These are phyloP conservation scores for Aspergillus alliaceus DNA, from an alignment of 2,329 filamentous ascomycete genomes.

Conservation along the genomic window DNA sequence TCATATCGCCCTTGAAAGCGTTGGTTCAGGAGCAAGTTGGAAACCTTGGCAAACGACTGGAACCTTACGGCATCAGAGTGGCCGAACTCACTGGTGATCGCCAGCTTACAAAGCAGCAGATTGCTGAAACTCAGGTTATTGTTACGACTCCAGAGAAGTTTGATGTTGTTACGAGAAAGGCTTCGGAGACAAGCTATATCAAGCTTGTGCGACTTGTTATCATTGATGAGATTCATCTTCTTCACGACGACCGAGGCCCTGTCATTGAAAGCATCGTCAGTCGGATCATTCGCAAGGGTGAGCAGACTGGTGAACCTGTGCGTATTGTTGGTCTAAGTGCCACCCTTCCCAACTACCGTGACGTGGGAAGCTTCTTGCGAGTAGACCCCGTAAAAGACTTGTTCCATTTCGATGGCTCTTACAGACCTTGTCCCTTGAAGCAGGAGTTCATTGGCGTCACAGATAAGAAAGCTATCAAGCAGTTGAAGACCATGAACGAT, in stretches of 20 bases:
- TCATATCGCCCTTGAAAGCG: conserved; percentile 93
- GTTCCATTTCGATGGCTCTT: conserved; percentile 96
- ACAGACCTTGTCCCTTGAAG: conserved; percentile 86
- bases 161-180: conserved; percentile 98
- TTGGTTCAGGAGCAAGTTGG: conserved; percentile 97
- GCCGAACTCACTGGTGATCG: conserved; percentile 97
- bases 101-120: conserved; percentile 97
- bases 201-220: conserved; percentile 94
- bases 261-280: conserved; percentile 96
- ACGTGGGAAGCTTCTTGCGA: conserved; percentile 92
- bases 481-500: conserved; percentile 98
- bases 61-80: conserved; percentile 87
- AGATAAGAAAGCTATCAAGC: conserved; percentile 97
- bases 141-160: conserved; percentile 98
- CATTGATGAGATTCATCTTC: conserved; percentile 96
- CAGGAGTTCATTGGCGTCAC: conserved; percentile 98
- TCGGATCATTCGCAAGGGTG: conserved; percentile 85
- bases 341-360: conserved; percentile 92
- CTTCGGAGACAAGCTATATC: conserved; percentile 93
- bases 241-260: conserved; percentile 95
- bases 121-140: conserved; percentile 95
- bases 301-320: conserved; percentile 91
- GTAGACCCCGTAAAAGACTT: conserved; percentile 82
- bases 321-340: conserved; percentile 90
- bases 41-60: conserved; percentile 89